Conservation (phyloP, 2,329 filamentous ascomycete genomes). For the Botrytis hyacinthi region DNA sequence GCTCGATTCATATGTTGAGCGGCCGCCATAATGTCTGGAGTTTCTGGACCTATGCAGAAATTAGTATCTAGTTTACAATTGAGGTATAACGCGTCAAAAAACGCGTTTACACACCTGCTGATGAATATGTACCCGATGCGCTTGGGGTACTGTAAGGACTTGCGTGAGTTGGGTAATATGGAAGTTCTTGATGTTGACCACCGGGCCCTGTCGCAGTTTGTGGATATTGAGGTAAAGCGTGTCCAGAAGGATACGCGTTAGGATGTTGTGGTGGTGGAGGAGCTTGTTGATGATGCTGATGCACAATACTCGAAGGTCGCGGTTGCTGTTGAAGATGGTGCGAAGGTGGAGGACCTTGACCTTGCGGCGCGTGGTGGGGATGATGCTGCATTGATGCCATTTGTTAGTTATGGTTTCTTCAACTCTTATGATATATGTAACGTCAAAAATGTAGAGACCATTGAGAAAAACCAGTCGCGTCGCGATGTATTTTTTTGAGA, state of each 20-base stretch:
- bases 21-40: conserved; percentile 65
- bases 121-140: conserved; percentile 79
- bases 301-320: conserved; percentile 69
- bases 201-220: conserved; percentile 60
- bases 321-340: conserved; percentile 63
- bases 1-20: conserved; percentile 62
- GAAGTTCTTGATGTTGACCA: conserved; percentile 64
- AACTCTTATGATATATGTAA: conserved; percentile 28
- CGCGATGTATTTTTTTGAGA: conserved; percentile 38
- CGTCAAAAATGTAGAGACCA: conserved; percentile 38
- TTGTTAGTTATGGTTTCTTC: conserved; percentile 32
- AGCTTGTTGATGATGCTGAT: conserved; percentile 66
- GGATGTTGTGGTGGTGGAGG: conserved; percentile 59
- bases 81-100: conserved; percentile 24
- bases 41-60: conserved; percentile 45
- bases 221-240: conserved; percentile 68
- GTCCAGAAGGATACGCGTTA: conserved; percentile 65
- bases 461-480: conserved; percentile 37
- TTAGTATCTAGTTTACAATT: conserved; percentile 22
- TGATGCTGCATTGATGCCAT: conserved; percentile 60
- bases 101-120: conserved; percentile 62
- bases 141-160: conserved; percentile 82
- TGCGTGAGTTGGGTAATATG: conserved; percentile 79
- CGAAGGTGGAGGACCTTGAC: conserved; percentile 57
- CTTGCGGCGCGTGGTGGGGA: conserved; percentile 70